Base-by-base conservation (phyloP, 2,329 filamentous ascomycete genomes). In the Trichoderma lentiforme region DNA sequence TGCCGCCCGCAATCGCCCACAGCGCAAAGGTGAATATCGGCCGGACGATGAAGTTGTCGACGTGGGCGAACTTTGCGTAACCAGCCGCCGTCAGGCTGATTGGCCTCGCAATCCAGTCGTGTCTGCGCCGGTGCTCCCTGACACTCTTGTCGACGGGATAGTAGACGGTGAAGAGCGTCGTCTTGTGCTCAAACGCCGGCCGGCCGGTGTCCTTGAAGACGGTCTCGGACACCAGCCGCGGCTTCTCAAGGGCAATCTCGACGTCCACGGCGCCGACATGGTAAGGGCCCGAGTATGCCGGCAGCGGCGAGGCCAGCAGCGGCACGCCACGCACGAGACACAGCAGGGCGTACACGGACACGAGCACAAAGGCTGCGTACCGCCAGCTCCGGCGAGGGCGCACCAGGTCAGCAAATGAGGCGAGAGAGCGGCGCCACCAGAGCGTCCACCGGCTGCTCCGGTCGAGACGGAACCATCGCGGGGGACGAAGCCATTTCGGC, bases 101-200 rank as follows among this genome's bases (percentile, higher is more conserved):
- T 0, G 85, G 85, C 3, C 78, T 80, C 0, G 84, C 79, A 26
- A 86, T 78, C 85, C 85, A 87, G 34, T 78, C 76, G 70, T 86
- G 84, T n/a, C 76, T 76, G 6, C 77, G 74, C 26, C 75, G 73
- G 4, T 69, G 71, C 47, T 79, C 77, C 21, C 72, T 74, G 7
- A 76, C 74, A 28, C 74, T 74, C 58, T 80, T 77, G 7, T 77
- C 74, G 6, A 83, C 76, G 2, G 85, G 85, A 60, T 87, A 86
- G 78, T 86, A 87, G 3, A 87, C 71, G 0, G 84, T 85, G 72
- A 87, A 85, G 5, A 87, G 79, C 4, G 86, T 84, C 1, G 84
- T 85, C 71, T 85, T 78, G 0, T 86, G 75, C 24, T 83, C 80
- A 63, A 86, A 87, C 0, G 84, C 84, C 3, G 82, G 81, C 26